Evolutionary conservation across 352 stramenopile species (phyloP), one percentile per base, ranked within the genome.

Genomic region (Globisporangium solare): DNA sequence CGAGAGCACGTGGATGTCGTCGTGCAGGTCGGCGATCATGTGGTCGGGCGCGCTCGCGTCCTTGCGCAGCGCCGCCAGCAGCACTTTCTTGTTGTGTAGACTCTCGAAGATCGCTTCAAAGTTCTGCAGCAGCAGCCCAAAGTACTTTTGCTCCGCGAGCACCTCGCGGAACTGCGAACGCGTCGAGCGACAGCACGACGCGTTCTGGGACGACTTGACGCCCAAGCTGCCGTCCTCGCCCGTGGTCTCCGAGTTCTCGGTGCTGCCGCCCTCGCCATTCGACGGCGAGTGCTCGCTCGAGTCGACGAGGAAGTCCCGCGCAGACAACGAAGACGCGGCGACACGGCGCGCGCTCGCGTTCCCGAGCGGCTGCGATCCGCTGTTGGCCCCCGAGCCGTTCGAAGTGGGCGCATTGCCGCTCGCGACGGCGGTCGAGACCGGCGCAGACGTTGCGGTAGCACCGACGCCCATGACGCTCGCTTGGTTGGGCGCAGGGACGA

Each of bases 21-120:
- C 78, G 51, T 89, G 79, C 54, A 92, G 64, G 56, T 92, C 81
- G 1, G 79, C 75, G 45, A 92, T 83, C 39, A 92, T 49, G 43
- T 89, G 79, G 51, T 89, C 81, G 0, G 81, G 81, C 7, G 79
- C 79, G 41, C 78, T 79, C 35, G 54, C 64, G 59, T 92, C 81
- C 54, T 88, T 92, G 8, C 79, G 79, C 42, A 92, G 56, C 12
- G 76, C 81, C 22, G 79, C 79, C 13, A 92, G 53, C 17, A 92
- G 68, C 54, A 89, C 74, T 57, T 92, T 92, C 72, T 88, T 92
- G 66, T 89, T 92, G 68, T 92, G 79, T 27, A 92, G 64, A 54
- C 76, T 88, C 64, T 92, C 82, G 42, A 92, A 92, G 47, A 89
- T 88, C 41, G 80, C 77, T 60, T 92, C 81, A 56, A 92, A 92